These are phyloP conservation scores for Papiliotrema laurentii DNA, from an alignment of 1,284 basidiomycete genomes.

Conservation along the genomic window DNA sequence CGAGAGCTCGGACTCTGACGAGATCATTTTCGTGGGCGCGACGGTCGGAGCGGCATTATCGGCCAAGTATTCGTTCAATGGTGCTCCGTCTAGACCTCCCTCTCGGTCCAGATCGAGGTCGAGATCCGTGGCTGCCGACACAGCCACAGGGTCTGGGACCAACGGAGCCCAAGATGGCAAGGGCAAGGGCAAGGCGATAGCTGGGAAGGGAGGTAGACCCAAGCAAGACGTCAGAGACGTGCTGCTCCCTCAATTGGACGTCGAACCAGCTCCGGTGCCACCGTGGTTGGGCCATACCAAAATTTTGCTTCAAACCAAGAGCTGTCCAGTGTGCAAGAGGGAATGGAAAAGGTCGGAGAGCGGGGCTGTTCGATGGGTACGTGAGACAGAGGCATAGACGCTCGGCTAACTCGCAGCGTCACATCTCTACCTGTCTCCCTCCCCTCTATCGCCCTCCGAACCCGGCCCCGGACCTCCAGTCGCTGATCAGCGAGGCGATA, in stretches of 20 bases:
- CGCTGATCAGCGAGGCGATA: conserved; percentile 27
- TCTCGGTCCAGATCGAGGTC: not conserved
- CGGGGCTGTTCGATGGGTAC: conserved; percentile 38
- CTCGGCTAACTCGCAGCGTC: conserved; percentile 19
- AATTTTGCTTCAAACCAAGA: conserved; percentile 16
- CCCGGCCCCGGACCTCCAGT: conserved; percentile 31
- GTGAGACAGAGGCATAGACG: conserved; percentile 6
- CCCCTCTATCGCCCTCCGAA: conserved; percentile 38
- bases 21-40: conserved; percentile 18
- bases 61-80: conserved; percentile 15
- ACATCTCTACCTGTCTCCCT: conserved; percentile 38
- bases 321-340: conserved; percentile 32
- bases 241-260: conserved; percentile 9
- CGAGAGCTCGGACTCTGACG: conserved; percentile 8
- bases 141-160: too few relatives aligned
- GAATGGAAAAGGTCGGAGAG: conserved; percentile 30
- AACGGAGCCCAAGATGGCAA: not conserved
- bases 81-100: not conserved
- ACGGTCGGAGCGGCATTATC: conserved; percentile 9
- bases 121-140: not conserved
- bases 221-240: conserved; percentile 1
- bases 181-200: not conserved
- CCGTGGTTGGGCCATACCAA: conserved; percentile 32
- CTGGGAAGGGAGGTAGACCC: not conserved
- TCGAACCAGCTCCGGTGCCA: conserved; percentile 20